These are phyloP conservation scores for Dryas octopetala DNA, from an alignment of 306 rosid genomes.

Conservation along the genomic window DNA sequence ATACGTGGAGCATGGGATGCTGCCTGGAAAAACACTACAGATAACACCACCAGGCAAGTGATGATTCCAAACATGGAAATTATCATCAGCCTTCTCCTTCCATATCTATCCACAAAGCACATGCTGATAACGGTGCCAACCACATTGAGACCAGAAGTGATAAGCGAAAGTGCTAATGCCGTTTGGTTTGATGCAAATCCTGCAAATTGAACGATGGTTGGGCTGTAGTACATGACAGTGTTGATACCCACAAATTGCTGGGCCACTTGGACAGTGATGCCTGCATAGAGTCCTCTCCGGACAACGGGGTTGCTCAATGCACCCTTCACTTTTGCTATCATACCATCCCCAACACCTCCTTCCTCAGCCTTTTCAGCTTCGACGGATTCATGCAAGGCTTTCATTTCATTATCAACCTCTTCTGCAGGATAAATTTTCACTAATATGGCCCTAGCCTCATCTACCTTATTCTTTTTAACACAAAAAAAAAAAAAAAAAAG, in stretches of 20 bases:
- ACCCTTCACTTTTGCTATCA: constrained; percentile 39
- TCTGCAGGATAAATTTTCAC: constrained; percentile 43
- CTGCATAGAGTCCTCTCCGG: constrained; percentile 77
- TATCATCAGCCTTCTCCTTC: constrained; percentile 69
- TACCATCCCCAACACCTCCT: constrained; percentile 42
- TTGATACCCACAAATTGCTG: constrained; percentile 88
- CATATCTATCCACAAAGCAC: constrained; percentile 57
- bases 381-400: constrained; percentile 52
- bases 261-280: constrained; percentile 67
- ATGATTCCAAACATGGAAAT: constrained; percentile 62
- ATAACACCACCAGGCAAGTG: constrained; percentile 45
- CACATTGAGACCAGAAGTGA: constrained; percentile 71
- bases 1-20: constrained; percentile 55
- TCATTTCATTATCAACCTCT: constrained; percentile 64
- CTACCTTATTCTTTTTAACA: constrained; percentile 46
- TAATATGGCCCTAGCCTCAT: constrained; percentile 55
- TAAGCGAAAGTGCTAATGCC: constrained; percentile 74
- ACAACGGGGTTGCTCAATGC: constrained; percentile 45
- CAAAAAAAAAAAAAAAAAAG: not conserved
- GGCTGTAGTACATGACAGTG: constrained; percentile 89
- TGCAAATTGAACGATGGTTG: constrained; percentile 83
- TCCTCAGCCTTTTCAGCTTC: constrained; percentile 55
- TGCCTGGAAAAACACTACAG: constrained; percentile 51
- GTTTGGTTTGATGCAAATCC: constrained; percentile 77
- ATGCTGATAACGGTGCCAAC: constrained; percentile 68